These are phyloP conservation scores for Fusarium ambrosium DNA, from an alignment of 2,329 filamentous ascomycete genomes.

Conservation along the genomic window DNA sequence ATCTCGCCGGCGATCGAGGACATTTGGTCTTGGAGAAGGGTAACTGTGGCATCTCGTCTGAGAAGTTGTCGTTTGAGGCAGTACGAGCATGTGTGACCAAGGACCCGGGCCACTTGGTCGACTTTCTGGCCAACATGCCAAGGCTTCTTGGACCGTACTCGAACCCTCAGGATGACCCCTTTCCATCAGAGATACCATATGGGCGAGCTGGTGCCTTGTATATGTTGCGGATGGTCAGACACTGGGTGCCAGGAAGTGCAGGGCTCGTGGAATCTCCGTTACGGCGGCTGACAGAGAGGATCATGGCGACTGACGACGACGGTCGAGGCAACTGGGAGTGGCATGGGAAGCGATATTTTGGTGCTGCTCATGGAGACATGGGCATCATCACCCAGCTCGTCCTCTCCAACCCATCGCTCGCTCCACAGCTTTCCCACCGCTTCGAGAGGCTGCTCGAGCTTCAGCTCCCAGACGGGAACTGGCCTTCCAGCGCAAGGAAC, in stretches of 20 bases:
- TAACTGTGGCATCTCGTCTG: constrained; percentile 64
- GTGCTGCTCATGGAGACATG: constrained; percentile 76
- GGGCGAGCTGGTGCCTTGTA: constrained; percentile 78
- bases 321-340: constrained; percentile 69
- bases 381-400: constrained; percentile 80
- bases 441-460: constrained; percentile 69
- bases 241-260: constrained; percentile 65
- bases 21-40: constrained; percentile 54
- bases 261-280: constrained; percentile 66
- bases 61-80: constrained; percentile 62
- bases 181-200: constrained; percentile 73
- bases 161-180: constrained; percentile 53
- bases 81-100: constrained; percentile 59
- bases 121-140: constrained; percentile 57
- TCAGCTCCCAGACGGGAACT: constrained; percentile 74
- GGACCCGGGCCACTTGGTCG: constrained; percentile 53
- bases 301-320: constrained; percentile 65
- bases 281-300: constrained; percentile 68
- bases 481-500: constrained; percentile 65
- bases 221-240: constrained; percentile 73
- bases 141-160: constrained; percentile 49
- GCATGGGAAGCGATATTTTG: constrained; percentile 73
- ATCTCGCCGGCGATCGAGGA: constrained; percentile 58
- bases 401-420: constrained; percentile 67
- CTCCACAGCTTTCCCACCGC: constrained; percentile 65